Evolutionary conservation across 768 basidiomycete species (phyloP).

Genomic region (Tylopilus sp.): DNA sequence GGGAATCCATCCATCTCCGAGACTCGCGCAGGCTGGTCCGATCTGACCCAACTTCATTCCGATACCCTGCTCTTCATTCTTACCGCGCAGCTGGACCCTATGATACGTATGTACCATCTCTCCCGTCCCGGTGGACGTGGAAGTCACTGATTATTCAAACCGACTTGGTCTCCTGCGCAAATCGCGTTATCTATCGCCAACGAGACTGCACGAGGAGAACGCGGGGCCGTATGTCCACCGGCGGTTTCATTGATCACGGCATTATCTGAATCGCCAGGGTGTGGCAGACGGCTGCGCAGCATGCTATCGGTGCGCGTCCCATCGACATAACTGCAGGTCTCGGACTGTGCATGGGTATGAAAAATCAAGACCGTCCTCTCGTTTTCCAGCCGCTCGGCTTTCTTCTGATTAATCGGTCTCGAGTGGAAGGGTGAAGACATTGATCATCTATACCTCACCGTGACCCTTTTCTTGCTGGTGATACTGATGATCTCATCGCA

Average conservation of each 20-base stretch:
- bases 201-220: slow-evolving; percentile 11
- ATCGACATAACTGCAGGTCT: no score
- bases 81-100: slow-evolving; percentile 13
- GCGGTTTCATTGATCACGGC: slow-evolving; percentile 8
- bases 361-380: not conserved
- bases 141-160: slow-evolving; percentile 2
- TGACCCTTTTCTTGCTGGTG: not conserved
- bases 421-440: not conserved
- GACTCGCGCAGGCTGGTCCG: not conserved
- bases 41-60: not conserved
- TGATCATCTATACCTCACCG: not conserved
- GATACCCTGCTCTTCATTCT: slow-evolving; percentile 5
- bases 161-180: not conserved
- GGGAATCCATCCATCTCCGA: slow-evolving; percentile 1
- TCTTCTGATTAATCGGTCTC: not conserved
- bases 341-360: not conserved
- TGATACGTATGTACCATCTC: slow-evolving; percentile 2
- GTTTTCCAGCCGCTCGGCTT: not conserved
- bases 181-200: slow-evolving; percentile 6
- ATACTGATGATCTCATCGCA: no score
- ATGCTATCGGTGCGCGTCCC: no score
- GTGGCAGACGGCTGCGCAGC: not conserved
- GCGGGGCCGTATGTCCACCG: not conserved
- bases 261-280: slow-evolving; percentile 8
- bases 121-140: not conserved